Conservation (phyloP, 768 basidiomycete genomes). For the Agaricus subrufescens region DNA sequence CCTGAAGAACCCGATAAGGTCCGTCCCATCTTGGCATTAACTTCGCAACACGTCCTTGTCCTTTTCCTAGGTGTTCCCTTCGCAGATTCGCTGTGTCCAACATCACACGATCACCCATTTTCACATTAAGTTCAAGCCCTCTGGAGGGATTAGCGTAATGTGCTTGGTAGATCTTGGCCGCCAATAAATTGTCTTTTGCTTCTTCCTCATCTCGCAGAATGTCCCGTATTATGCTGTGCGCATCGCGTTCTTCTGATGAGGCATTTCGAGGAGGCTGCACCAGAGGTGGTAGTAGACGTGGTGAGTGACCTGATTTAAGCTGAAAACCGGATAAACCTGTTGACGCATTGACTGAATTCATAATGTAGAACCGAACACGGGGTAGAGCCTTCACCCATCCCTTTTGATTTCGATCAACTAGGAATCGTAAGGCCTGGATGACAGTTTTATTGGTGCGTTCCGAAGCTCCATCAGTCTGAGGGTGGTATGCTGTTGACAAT, state of each 20-base stretch:
- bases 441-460: constrained; percentile 23
- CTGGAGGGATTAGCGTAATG: neutral
- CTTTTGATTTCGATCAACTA: constrained; percentile 18
- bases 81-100: too few relatives aligned
- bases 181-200: constrained; percentile 20
- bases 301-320: constrained; percentile 16
- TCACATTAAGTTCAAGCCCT: too few relatives aligned
- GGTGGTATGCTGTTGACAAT: constrained; percentile 26
- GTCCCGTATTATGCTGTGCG: constrained; percentile 15
- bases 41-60: too few relatives aligned
- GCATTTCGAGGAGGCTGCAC: constrained; percentile 10
- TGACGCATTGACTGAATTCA: constrained; percentile 23
- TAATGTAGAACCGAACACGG: constrained; percentile 21
- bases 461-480: constrained; percentile 16
- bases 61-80: too few relatives aligned
- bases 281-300: constrained; percentile 17
- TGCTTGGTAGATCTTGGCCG: neutral
- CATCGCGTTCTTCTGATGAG: neutral
- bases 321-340: constrained; percentile 26
- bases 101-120: too few relatives aligned
- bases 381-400: constrained; percentile 24
- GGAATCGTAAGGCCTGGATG: constrained; percentile 23
- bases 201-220: constrained; percentile 15
- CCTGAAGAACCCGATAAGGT: too few relatives aligned
- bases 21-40: too few relatives aligned